Base-by-base conservation (phyloP, 2,329 filamentous ascomycete genomes). In the Pestalotiopsis fici region DNA sequence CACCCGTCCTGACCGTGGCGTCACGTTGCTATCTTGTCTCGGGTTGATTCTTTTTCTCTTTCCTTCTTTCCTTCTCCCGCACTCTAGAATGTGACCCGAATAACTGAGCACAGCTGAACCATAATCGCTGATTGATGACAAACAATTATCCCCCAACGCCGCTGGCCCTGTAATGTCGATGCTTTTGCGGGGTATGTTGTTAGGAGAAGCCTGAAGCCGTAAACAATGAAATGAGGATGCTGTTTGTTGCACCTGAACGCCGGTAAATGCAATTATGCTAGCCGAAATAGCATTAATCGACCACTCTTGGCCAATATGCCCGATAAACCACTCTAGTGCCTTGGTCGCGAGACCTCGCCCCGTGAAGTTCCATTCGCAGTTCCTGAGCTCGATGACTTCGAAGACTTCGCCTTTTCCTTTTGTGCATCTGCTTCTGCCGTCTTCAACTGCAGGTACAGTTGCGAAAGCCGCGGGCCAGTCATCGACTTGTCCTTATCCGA, bases 121-220 rank as follows among this genome's bases (percentile, higher is more conserved):
- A 62, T 23, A 25, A 12, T 47, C 59, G 59, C 59, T 62, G 23
- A 23, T 21, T 43, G 18, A 60, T 60, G 57, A 47, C 23, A 47
- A 50, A 62, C 35, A 43, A 28, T 62, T 25, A 66, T 68, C 69
- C 70, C 31, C 67, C 69, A 76, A 77, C 74, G 71, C 74, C 75
- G 55, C 59, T 67, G 68, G 67, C 71, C 76, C 75, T 73, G 72
- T 75, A 76, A 77, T 65, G 66, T 72, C 59, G 74, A 77, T 76
- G 73, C 73, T 76, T 76, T 75, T 76, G 72, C 68, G 71, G 75
- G 75, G 76, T 77, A 77, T 78, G 73, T 73, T 70, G 70, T 72
- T 68, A 74, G 50, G 70, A 71, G 69, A 71, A 72, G 68, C 70
- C 71, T 21, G 27, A 37, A 65, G 68, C 69, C 71, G 25, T 35